Evolutionary conservation across 1,284 basidiomycete genomes (phyloP).

Genomic region (Rhodotorula sp.): DNA sequence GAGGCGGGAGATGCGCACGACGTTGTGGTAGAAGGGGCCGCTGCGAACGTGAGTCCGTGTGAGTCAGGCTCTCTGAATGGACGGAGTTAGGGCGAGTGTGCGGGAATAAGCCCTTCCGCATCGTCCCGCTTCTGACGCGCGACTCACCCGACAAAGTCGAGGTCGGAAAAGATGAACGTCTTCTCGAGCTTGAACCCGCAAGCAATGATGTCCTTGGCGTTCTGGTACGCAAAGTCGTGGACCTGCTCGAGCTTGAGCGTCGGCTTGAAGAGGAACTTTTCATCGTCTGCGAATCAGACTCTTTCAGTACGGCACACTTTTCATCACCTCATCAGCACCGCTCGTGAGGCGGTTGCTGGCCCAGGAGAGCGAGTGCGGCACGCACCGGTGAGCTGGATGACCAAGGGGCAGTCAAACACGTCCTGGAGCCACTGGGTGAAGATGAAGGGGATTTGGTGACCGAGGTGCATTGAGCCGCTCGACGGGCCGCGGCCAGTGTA

Average conservation of each 20-base stretch:
- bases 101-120: too few relatives aligned
- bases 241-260: slow-evolving; percentile 89
- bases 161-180: slow-evolving; percentile 96
- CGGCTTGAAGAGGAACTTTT: slow-evolving; percentile 98
- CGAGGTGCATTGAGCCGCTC: slow-evolving; percentile 96
- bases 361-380: slow-evolving; percentile 5
- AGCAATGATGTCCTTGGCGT: slow-evolving; percentile 94
- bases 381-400: slow-evolving; percentile 87
- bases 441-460: slow-evolving; percentile 95
- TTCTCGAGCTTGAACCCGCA: slow-evolving; percentile 89
- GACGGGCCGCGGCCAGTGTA: slow-evolving; percentile 98
- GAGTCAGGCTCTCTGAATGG: too few relatives aligned
- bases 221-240: slow-evolving; percentile 76
- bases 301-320: neutral
- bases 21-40: slow-evolving; percentile 90
- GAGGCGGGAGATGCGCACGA: slow-evolving; percentile 86
- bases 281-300: slow-evolving; percentile 69
- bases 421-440: slow-evolving; percentile 96
- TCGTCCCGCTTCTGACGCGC: too few relatives aligned
- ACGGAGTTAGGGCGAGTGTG: too few relatives aligned
- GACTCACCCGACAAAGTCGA: slow-evolving; percentile 71
- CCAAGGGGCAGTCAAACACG: slow-evolving; percentile 90
- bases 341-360: neutral
- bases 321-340: neutral
- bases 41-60: slow-evolving; percentile 48